Base-by-base conservation (phyloP, 495 filamentous ascomycete genomes). In the Trichoderma reesei region DNA sequence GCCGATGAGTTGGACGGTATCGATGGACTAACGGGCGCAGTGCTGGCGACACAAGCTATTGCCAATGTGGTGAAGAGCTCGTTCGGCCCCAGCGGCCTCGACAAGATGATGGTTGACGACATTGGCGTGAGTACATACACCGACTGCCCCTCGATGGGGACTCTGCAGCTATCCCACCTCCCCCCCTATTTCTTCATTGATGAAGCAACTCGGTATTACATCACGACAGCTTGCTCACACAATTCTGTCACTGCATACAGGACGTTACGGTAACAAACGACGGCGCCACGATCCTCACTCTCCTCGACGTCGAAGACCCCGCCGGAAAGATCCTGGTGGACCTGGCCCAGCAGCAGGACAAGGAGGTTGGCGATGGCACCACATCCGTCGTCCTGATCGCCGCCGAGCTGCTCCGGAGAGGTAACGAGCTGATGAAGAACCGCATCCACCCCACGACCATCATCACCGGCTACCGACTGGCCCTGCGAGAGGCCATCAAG, bases 101-200 rank as follows among this genome's bases (percentile, higher is more conserved):
- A 99, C 73, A 99, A 99, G 84, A 98, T 99, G 95, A 98, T 99
- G 95, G 95, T 99, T 72, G 94, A 99, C 76, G 94, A 99, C 72
- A 98, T 98, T 74, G 94, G 94, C 70, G 90, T 92, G 83, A 67
- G 87, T 70, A 69, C 34, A 41, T 41, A 61, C 59, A 61, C 59
- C 39, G 59, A 61, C 59, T 39, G 36, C 34, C 59, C 59, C 59
- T 56, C 51, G 20, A 56, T 56, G 31, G 13, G 20, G 16, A 10
- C 51, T 56, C 18, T 33, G 1, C 13, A 51, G 46, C n/a, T n/a
- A n/a, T n/a, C 37, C 31, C 10, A 5, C 51, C 34, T 56, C 64
- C 59, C 59, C 64, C 63, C 61, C 67, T 63, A 60, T 64, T 54
- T 36, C 38, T 31, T 37, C 56, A n/a, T n/a, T 60, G 61, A 60